Evolutionary conservation across 768 basidiomycete species (phyloP), one percentile per base, ranked within the genome.

Genomic region (Panaeolus papilionaceus): DNA sequence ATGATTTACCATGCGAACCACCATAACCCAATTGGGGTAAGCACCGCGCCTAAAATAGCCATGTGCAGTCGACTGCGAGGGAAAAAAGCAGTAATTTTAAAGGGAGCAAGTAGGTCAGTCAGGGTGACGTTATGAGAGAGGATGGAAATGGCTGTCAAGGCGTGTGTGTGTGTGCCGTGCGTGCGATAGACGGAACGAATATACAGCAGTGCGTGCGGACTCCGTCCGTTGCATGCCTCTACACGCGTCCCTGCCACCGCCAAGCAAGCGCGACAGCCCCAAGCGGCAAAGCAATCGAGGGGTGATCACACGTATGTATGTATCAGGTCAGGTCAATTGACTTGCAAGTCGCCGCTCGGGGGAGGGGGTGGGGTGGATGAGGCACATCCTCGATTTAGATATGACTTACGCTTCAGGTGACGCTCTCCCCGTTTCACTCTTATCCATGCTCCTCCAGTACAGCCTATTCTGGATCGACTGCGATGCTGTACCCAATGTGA

Each of bases 1-100:
- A 40, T 37, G 23, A 69, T 81, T 67, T 71, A 84, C 88, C 88
- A 90, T 47, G 89, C 88, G 75, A 91, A 90, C 86, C 86, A 88
- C 80, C 89, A 89, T 10, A 90, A 76, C 1, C 89, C 88, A 61
- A 86, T 76, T 1, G 89, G 89, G 38, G 86, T 74, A 51, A 87
- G 73, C 1, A 87, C 67, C 1, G 81, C 86, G 18, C 87, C 88
- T 23, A 86, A 49, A 71, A 88, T 86, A 44, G 85, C 85, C 72
- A 85, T 81, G 69, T 88, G 87, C 66, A 92, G 75, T n/a, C 89
- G 84, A 23, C 87, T 88, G 70, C 49, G 23, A 62, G 26, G 44
- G 39, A 47, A 28, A 66, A 16, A 28, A 51, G 44, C 45, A 23
- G 23, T n/a, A 12, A 33, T 33, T 33, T 33, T 33, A 26, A 23